Percentiles rank a stretch among this genome's conserved stretches.
phyloP scores from a whole-genome alignment of 352 stramenopile species.

The Phytophthora pinifolia region DNA sequence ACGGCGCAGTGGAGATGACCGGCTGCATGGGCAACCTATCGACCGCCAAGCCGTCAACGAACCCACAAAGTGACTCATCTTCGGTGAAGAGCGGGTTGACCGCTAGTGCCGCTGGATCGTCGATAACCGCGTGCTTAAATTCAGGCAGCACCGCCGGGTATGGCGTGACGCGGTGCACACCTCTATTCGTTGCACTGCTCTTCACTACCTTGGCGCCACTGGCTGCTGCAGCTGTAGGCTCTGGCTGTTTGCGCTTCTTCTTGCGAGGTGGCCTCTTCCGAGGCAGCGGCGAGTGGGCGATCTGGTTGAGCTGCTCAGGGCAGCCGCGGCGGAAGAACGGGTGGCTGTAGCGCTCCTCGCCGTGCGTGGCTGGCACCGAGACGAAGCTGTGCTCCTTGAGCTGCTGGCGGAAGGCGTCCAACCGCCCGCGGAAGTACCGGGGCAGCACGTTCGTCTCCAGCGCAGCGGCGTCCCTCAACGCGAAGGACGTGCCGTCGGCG shows the following conservation, averaged over 20 bases:
- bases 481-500: conserved; percentile 49
- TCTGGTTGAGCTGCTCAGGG: conserved; percentile 38
- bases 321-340: conserved; percentile 48
- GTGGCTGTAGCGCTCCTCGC: conserved; percentile 43
- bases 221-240: conserved; percentile 1
- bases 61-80: conserved; percentile 13
- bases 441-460: conserved; percentile 55
- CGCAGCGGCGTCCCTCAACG: conserved; percentile 45
- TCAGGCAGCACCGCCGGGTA: conserved; percentile 10
- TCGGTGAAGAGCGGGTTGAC: conserved; percentile 29
- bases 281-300: conserved; percentile 40
- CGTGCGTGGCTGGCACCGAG: conserved; percentile 1
- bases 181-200: conserved; percentile 4
- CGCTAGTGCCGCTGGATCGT: conserved; percentile 16
- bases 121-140: conserved; percentile 19
- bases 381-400: conserved; percentile 66
- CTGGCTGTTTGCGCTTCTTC: conserved; percentile 31
- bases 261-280: conserved; percentile 31
- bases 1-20: neutral
- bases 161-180: conserved; percentile 13
- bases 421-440: conserved; percentile 65
- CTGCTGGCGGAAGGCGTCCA: conserved; percentile 70
- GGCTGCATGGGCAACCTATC: conserved; percentile 2
- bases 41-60: conserved; percentile 10
- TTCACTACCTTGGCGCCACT: conserved; percentile 22